Evolutionary conservation across 1,284 basidiomycete genomes (phyloP).

Genomic region (Ganoderma multipileum): DNA sequence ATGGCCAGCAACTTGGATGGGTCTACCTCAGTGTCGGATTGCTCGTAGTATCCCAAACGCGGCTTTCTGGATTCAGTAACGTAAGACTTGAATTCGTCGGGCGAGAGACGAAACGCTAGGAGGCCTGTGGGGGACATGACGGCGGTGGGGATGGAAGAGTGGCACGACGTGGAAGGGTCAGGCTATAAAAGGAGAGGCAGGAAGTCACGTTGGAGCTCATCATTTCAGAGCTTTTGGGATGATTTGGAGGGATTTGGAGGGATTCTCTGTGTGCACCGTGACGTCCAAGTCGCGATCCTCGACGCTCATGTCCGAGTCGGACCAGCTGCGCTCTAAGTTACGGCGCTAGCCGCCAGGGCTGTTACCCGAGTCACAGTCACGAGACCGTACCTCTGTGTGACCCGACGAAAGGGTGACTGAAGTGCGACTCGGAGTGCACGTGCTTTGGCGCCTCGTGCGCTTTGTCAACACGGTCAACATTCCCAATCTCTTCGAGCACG

Average conservation of each 20-base stretch:
- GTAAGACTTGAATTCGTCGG: neutral
- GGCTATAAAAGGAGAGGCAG: neutral
- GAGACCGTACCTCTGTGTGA: conserved; percentile 3
- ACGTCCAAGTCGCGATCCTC: no score
- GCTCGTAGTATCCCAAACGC: neutral
- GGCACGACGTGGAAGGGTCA: neutral
- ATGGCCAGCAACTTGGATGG: neutral
- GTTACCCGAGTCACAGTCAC: conserved; percentile 2
- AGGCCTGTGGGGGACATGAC: conserved; percentile 5
- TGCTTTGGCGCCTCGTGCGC: no score
- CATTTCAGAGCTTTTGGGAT: neutral
- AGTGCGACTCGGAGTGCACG: no score
- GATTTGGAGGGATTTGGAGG: neutral
- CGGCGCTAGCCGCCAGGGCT: no score
- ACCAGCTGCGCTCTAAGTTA: no score
- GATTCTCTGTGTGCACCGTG: neutral
- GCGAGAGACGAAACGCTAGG: conserved; percentile 1
- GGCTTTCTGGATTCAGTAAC: neutral
- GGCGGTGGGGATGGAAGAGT: neutral
- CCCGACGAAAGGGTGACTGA: no score
- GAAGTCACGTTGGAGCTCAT: neutral
- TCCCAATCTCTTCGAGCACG: no score
- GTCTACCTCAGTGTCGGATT: neutral
- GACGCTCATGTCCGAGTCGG: no score
- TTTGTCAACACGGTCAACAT: no score